Evolutionary conservation across 495 filamentous ascomycete genomes (phyloP), one percentile per base, ranked within the genome.

Genomic region (Aspergillus nanangensis): DNA sequence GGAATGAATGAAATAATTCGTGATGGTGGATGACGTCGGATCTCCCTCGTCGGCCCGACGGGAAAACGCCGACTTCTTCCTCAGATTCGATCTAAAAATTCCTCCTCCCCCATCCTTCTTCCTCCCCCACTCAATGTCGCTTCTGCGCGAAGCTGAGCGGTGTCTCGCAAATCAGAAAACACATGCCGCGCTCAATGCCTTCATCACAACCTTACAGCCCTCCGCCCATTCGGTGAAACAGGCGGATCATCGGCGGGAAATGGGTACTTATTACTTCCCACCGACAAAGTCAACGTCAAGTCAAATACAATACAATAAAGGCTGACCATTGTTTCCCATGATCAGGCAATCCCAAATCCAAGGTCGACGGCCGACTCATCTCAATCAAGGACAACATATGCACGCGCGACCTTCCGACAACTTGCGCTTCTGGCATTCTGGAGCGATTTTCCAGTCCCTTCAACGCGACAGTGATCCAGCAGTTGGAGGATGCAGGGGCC

Each of bases 381-480:
- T 84, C 85, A 9, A 74, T 95, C 33, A 96, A 96, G 67, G 90
- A 96, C 69, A 96, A 95, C 61, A 96, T 96, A 51, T 83, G 84
- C 54, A 90, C 87, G 0, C 62, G 65, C 25, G 70, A 76, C 14
- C 62, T 83, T 14, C 77, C 83, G 3, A 95, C 90, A 23, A 92
- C 90, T 62, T 92, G 88, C 65, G 87, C 79, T 41, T 95, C 90
- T 19, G 66, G 67, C n/a, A 81, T 87, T 41, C 73, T 95, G n/a
- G 56, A 79, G n/a, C 66, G 67, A 43, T 85, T 86, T 65, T 61
- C 55, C 36, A 87, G 81, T 48, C 94, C 94, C 17, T 93, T 86
- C 64, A 79, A 88, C 60, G 90, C 93, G 7, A 92, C 87, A 3
- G 88, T 96, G 25, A 80, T 95, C 22, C 58, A 75, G 37, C 71